These are phyloP conservation scores for Chloranthus sessilifolius DNA, from an alignment of 164 flowering plant genomes.

Conservation along the genomic window DNA sequence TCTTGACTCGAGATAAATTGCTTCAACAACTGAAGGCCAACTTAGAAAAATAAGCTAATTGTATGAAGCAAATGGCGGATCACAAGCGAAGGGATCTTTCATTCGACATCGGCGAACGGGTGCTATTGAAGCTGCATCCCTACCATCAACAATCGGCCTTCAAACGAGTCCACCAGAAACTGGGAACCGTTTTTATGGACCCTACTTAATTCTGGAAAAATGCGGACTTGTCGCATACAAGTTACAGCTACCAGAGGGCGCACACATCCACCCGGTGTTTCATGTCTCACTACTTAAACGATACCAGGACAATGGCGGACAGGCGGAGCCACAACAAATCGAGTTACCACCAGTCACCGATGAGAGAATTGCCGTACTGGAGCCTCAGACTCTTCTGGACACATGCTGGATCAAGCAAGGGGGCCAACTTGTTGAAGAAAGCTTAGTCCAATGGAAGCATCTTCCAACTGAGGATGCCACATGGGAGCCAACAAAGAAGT, in stretches of 20 bases:
- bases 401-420: slow-evolving; percentile 3
- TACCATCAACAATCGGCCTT: background rate
- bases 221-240: slow-evolving; percentile 1
- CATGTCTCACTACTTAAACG: slow-evolving; percentile 3
- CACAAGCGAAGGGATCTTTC: background rate
- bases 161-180: background rate
- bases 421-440: slow-evolving; percentile 1
- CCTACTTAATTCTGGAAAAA: background rate
- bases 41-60: too few species aligned
- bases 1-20: background rate
- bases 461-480: slow-evolving; percentile 2
- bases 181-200: background rate
- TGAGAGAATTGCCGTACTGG: slow-evolving; percentile 1
- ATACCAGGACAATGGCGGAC: slow-evolving; percentile 1
- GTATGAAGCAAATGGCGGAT: background rate
- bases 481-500: background rate
- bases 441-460: slow-evolving; percentile 2
- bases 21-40: background rate
- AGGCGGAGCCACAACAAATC: background rate
- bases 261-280: background rate
- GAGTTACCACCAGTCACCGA: slow-evolving; percentile 9
- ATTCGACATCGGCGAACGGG: background rate
- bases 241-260: background rate
- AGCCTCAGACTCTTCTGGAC: slow-evolving; percentile 1
- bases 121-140: background rate